Conservation (phyloP, 108 stramenopile genomes). For the Cyclostephanos tholiformis region DNA sequence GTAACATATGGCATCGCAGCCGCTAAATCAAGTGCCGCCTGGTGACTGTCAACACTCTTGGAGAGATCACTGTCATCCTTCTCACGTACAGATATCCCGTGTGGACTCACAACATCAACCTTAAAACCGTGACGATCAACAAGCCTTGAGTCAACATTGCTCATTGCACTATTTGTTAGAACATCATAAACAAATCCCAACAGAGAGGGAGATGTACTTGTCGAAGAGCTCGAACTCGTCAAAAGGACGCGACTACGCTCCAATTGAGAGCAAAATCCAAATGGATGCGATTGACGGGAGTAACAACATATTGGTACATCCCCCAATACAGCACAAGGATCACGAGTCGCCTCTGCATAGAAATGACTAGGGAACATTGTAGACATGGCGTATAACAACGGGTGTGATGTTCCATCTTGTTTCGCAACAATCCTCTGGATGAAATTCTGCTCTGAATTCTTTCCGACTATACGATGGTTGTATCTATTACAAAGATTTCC, state of each 20-base stretch:
- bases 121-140: not conserved
- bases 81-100: not conserved
- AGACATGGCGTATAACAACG: conserved; percentile 6
- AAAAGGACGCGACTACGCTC: not conserved
- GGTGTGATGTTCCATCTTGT: conserved; percentile 4
- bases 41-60: conserved; percentile 17
- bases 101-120: not conserved
- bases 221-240: not conserved
- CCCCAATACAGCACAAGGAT: conserved; percentile 14
- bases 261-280: conserved; percentile 10
- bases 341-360: not conserved
- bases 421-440: conserved; percentile 11
- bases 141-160: not conserved
- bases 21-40: conserved; percentile 12
- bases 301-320: conserved; percentile 21
- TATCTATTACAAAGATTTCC: conserved; percentile 8
- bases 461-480: conserved; percentile 14
- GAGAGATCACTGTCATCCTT: not conserved
- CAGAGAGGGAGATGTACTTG: not conserved
- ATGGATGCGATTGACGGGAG: not conserved
- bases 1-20: conserved; percentile 7
- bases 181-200: not conserved
- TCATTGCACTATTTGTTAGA: not conserved
- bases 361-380: conserved; percentile 15
- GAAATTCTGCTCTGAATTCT: conserved; percentile 11